Base-by-base conservation (phyloP, 441 rosid genomes). In the Corymbia calophylla region DNA sequence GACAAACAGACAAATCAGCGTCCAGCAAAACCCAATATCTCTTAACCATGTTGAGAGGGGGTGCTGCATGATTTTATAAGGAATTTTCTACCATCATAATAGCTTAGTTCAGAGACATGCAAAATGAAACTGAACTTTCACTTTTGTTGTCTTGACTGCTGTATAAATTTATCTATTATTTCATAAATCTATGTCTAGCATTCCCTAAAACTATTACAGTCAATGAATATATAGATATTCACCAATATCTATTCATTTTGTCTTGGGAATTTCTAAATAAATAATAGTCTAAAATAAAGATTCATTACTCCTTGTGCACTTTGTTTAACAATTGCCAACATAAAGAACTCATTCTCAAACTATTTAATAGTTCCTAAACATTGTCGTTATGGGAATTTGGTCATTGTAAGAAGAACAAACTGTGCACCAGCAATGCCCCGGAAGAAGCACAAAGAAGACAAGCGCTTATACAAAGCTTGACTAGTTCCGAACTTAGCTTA, bases 391-490 rank as follows among this genome's bases (percentile, higher is more conserved):
- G 47, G 47, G 14, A 68, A 32, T 18, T 68, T 7, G 0, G 32
- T 68, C 82, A 73, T 44, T 39, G 49, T 39, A 47, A 39, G 82
- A 39, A 7, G 49, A 73, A 73, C 82, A 73, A 73, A 73, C 82
- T 11, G 49, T 0, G 82, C 29, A 0, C 49, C 5, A 3, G 1
- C 49, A 39, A 39, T 39, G 16, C 29, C 49, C 1, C 1, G 0
- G 0, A 73, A 73, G 49, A 73, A 35, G 82, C 82, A 39, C n/a
- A 21, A 73, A 73, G 49, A 73, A 39, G 1, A 39, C 49, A 0
- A 70, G 82, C 39, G 82, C 82, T 73, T 39, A 39, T 0, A 11
- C 82, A 73, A 73, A 6, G 82, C 82, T 73, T 21, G 49, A 39
- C 82, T 73, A 39, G 48, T 73, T 21, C 82, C 82, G 39, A 1